phyloP scores from a whole-genome alignment of 495 filamentous ascomycete species.

The Neurospora sp. region DNA sequence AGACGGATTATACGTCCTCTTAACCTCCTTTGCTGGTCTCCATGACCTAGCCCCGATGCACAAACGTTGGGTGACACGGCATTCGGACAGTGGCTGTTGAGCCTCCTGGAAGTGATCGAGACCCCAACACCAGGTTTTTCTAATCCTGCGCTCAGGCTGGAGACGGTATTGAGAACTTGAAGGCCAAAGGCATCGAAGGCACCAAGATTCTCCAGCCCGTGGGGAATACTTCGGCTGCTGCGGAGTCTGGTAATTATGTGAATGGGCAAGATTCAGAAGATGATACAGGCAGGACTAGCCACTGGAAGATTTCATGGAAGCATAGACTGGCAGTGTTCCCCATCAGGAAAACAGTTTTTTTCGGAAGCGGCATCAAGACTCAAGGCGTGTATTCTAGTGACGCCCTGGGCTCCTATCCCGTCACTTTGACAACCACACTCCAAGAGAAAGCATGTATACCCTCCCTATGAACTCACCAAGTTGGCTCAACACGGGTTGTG shows the following conservation, averaged over 20 bases:
- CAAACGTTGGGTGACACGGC: background rate
- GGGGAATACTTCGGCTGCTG: conserved; percentile 54
- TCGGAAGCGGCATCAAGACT: conserved; percentile 9
- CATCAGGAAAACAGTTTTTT: conserved; percentile 41
- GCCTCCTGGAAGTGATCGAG: conserved; percentile 21
- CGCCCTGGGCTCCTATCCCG: conserved; percentile 55
- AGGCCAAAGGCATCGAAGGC: conserved; percentile 64
- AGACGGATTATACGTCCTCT: background rate
- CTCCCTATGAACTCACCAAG: conserved; percentile 65
- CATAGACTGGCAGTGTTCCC: conserved; percentile 58
- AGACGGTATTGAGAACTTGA: conserved; percentile 59
- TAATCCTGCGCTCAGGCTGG: background rate
- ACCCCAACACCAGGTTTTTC: conserved; percentile 21
- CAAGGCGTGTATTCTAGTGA: conserved; percentile 62
- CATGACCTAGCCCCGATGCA: background rate
- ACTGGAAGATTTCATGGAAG: conserved; percentile 71
- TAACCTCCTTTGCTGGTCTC: background rate
- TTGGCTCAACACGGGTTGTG: conserved; percentile 58
- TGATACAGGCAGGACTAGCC: conserved; percentile 5
- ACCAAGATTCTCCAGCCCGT: conserved; percentile 81
- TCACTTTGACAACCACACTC: conserved; percentile 53
- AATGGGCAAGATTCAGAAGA: background rate
- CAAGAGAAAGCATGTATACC: conserved; percentile 41
- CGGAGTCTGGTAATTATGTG: conserved; percentile 9
- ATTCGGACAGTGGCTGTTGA: conserved; percentile 1